Evolutionary conservation across 768 basidiomycete genomes (phyloP).

Genomic region (Suillus bovinus): DNA sequence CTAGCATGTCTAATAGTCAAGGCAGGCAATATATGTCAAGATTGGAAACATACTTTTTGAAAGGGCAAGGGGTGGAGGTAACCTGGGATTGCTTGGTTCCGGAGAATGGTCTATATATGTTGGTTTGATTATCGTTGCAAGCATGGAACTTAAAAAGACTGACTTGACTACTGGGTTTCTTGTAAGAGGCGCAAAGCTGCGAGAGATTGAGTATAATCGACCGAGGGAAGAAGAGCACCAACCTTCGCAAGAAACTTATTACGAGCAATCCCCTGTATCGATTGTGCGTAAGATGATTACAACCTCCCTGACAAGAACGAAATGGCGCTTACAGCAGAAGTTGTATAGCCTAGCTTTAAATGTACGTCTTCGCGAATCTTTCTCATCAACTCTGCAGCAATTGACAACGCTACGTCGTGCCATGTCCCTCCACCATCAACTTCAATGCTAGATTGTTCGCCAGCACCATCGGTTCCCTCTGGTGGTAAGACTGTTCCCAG

Average conservation of each 20-base stretch:
- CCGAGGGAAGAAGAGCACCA: slow-evolving; percentile 5
- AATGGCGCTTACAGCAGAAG: slow-evolving; percentile 69
- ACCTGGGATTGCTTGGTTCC: slow-evolving; percentile 78
- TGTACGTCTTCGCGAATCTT: slow-evolving; percentile 69
- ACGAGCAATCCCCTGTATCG: slow-evolving; percentile 74
- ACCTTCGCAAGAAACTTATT: slow-evolving; percentile 98
- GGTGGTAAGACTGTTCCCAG: slow-evolving; percentile 50
- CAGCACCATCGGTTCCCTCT: slow-evolving; percentile 21
- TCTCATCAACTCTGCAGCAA: slow-evolving; percentile 87
- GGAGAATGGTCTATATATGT: slow-evolving; percentile 68
- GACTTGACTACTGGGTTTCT: slow-evolving; percentile 88
- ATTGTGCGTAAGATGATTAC: not conserved
- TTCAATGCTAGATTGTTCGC: slow-evolving; percentile 16
- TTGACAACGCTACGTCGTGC: slow-evolving; percentile 90
- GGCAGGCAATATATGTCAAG: not conserved
- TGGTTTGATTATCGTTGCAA: slow-evolving; percentile 6
- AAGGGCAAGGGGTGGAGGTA: slow-evolving; percentile 88
- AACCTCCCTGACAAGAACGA: not conserved
- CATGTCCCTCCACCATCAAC: slow-evolving; percentile 57
- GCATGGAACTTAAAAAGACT: slow-evolving; percentile 11
- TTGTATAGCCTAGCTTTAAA: slow-evolving; percentile 83
- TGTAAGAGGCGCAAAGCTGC: slow-evolving; percentile 86
- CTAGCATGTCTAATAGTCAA: slow-evolving; percentile 37
- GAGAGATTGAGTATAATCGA: slow-evolving; percentile 7
- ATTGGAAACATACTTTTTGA: slow-evolving; percentile 59